Evolutionary conservation across 1,284 basidiomycete genomes (phyloP).

Genomic region (Ustilago curta): DNA sequence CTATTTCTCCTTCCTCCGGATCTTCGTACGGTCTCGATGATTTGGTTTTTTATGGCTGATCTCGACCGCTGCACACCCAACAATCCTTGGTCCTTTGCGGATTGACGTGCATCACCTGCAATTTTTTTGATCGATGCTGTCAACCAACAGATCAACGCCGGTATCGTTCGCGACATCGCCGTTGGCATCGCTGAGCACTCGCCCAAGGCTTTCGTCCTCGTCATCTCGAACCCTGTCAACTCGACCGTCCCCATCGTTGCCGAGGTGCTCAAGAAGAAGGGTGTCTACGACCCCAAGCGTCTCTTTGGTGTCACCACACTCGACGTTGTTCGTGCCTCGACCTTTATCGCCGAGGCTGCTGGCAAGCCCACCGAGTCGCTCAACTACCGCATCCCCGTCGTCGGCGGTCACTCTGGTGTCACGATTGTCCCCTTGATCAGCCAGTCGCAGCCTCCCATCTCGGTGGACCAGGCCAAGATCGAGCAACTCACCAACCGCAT

Average conservation of each 20-base stretch:
- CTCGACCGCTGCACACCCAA: slow-evolving; percentile 16
- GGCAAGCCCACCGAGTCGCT: slow-evolving; percentile 76
- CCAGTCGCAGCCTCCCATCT: slow-evolving; percentile 73
- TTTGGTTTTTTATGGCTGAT: slow-evolving; percentile 4
- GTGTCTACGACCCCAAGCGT: slow-evolving; percentile 81
- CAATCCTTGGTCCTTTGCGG: slow-evolving; percentile 5
- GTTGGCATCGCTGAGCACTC: slow-evolving; percentile 84
- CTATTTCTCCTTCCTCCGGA: slow-evolving; percentile 2
- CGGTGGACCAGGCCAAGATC: slow-evolving; percentile 71
- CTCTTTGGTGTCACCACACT: slow-evolving; percentile 98
- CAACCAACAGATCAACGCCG: slow-evolving; percentile 87
- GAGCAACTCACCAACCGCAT: slow-evolving; percentile 83
- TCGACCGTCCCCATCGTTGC: slow-evolving; percentile 97
- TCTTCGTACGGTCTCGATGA: slow-evolving; percentile 70
- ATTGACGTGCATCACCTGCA: slow-evolving; percentile 1
- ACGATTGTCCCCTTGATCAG: slow-evolving; percentile 96
- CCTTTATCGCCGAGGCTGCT: slow-evolving; percentile 87
- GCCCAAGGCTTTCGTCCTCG: slow-evolving; percentile 92
- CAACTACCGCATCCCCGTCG: slow-evolving; percentile 78
- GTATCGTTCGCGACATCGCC: slow-evolving; percentile 93
- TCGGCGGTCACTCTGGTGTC: slow-evolving; percentile 95
- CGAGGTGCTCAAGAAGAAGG: slow-evolving; percentile 92
- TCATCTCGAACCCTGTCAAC: slow-evolving; percentile 96
- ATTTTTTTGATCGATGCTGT: slow-evolving; percentile 1
- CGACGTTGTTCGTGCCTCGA: slow-evolving; percentile 95